These are phyloP conservation scores for Actinomucor elegans DNA, from an alignment of 371 early-diverging fungal genomes.

Conservation along the genomic window DNA sequence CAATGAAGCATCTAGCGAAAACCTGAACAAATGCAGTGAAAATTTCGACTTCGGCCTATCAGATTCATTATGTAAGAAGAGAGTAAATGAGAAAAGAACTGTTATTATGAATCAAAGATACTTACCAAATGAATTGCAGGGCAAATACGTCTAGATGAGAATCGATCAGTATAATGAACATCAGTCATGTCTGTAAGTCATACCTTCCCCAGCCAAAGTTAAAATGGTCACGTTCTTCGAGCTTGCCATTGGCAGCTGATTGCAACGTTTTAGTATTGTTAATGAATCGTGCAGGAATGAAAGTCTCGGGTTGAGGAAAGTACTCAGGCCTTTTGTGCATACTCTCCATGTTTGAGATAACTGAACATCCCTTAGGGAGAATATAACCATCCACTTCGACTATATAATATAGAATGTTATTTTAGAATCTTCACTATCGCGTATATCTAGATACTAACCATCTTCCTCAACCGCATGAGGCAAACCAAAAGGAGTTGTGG, in stretches of 20 bases:
- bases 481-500: slow-evolving; percentile 7
- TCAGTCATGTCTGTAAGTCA: no score
- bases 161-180: no score
- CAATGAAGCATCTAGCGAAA: not conserved
- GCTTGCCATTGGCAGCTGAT: slow-evolving; percentile 15
- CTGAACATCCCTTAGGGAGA: slow-evolving; percentile 3
- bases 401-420: not conserved
- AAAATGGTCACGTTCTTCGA: slow-evolving; percentile 17
- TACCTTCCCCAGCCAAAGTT: slow-evolving; percentile 26
- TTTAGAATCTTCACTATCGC: not conserved
- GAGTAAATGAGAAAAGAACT: no score
- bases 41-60: slow-evolving; percentile 5
- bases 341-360: slow-evolving; percentile 11
- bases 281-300: slow-evolving; percentile 18
- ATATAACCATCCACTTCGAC: slow-evolving; percentile 5
- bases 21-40: slow-evolving; percentile 1
- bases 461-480: slow-evolving; percentile 7
- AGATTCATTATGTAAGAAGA: not conserved
- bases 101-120: no score
- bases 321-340: slow-evolving; percentile 12
- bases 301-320: slow-evolving; percentile 10
- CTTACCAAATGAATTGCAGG: slow-evolving; percentile 16
- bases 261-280: slow-evolving; percentile 9
- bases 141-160: slow-evolving; percentile 14
- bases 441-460: not conserved